Base-by-base conservation (phyloP, 805 yeast genomes). In the Yamadazyma ubonensis region DNA sequence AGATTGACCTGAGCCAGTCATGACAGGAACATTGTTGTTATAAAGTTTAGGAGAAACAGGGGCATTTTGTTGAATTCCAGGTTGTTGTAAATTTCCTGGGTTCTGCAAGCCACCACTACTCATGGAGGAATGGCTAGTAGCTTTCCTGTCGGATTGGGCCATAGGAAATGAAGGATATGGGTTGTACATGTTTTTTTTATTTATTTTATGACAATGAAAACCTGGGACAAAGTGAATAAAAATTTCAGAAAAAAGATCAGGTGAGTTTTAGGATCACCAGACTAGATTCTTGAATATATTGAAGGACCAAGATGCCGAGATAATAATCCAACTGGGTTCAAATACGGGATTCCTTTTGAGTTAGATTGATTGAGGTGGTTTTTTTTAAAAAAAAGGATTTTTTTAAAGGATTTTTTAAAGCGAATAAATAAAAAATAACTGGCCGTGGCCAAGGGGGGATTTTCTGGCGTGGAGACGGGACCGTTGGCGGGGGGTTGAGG, bases 161-260 rank as follows among this genome's bases (percentile, higher is more conserved):
- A 38, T 21, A 8, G 41, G 32, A 14, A 30, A 38, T 14, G 18
- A 10, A 7, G 36, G 35, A n/a, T 25, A 38, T 26, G 36, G 41
- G 26, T 38, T 38, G 30, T 31, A 38, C 41, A 38, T 38, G 30
- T 33, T 33, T 33, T 33, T 33, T 33, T 33, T 33, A 25, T 33
- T 32, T 33, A 25, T 33, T 33, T 33, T 32, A 12, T 22, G 23
- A 30, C 12, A 11, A 19, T 8, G n/a, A n/a, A n/a, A n/a, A n/a
- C n/a, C n/a, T n/a, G n/a, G n/a, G n/a, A n/a, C n/a, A n/a, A n/a
- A n/a, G n/a, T n/a, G n/a, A n/a, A n/a, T n/a, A n/a, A n/a, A n/a
- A n/a, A n/a, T n/a, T n/a, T n/a, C n/a, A n/a, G n/a, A n/a, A n/a
- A n/a, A n/a, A n/a, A n/a, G n/a, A n/a, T n/a, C n/a, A n/a, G n/a